A percentile compares a stretch with the other conserved stretches of the same genome.
phyloP scores from a whole-genome alignment of 345 rosid genomes.

The Isatis tinctoria region DNA sequence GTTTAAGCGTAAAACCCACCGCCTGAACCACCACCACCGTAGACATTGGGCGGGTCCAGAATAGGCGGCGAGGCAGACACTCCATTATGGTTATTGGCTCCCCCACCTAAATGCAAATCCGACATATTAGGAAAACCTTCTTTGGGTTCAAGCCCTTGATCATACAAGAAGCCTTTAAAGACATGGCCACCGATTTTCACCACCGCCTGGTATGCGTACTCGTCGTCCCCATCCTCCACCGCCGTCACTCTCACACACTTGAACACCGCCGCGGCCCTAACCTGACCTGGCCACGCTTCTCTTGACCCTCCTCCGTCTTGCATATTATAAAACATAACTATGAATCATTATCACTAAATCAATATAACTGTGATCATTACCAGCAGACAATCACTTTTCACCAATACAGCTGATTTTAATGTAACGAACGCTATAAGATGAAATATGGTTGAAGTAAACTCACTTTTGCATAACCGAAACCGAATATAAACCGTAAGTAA shows the following conservation, averaged over 20 bases:
- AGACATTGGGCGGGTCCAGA: conserved; percentile 59
- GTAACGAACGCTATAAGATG: background rate
- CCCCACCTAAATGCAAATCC: conserved; percentile 82
- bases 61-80: conserved; percentile 54
- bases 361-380: background rate
- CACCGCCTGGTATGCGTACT: conserved; percentile 87
- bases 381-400: background rate
- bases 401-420: background rate
- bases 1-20: conserved; percentile 67
- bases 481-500: background rate
- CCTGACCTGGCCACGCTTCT: conserved; percentile 72
- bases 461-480: background rate
- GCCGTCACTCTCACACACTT: conserved; percentile 94
- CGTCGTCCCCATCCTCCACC: conserved; percentile 86
- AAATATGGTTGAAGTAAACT: background rate
- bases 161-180: conserved; percentile 86
- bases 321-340: background rate
- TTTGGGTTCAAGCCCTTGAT: conserved; percentile 70
- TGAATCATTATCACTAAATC: background rate
- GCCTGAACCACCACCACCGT: conserved; percentile 51
- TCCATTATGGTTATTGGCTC: conserved; percentile 44
- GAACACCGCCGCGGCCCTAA: conserved; percentile 87
- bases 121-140: conserved; percentile 79
- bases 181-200: conserved; percentile 90
- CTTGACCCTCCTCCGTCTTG: conserved; percentile 53